Evolutionary conservation across 2,329 filamentous ascomycete genomes (phyloP).

Genomic region (Fragosphaeria purpurea): DNA sequence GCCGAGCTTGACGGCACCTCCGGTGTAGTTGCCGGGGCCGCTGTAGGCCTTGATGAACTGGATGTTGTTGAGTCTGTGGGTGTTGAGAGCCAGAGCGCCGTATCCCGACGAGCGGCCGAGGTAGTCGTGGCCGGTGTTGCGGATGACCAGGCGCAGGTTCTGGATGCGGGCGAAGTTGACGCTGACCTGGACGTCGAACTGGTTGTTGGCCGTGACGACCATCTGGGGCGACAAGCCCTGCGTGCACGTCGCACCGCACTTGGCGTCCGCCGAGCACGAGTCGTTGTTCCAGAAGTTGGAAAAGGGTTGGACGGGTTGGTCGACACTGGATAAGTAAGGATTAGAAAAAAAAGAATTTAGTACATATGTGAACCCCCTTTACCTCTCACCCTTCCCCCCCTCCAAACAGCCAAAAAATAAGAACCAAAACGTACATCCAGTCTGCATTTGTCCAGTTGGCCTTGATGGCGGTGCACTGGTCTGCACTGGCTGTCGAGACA

Average conservation of each 20-base stretch:
- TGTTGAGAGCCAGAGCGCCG: constrained; percentile 47
- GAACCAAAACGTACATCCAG: constrained; percentile 21
- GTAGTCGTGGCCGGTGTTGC: constrained; percentile 44
- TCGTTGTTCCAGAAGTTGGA: constrained; percentile 7
- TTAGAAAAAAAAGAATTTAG: not conserved
- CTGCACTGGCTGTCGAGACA: constrained; percentile 26
- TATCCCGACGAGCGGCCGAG: constrained; percentile 51
- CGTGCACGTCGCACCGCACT: constrained; percentile 24
- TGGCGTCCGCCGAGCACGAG: constrained; percentile 5
- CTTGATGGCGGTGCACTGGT: constrained; percentile 22
- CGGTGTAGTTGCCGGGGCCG: constrained; percentile 28
- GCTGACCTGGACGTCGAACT: constrained; percentile 20
- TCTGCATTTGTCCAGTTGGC: constrained; percentile 23
- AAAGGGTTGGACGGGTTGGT: constrained; percentile 19
- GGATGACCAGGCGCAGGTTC: constrained; percentile 42
- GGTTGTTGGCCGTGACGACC: constrained; percentile 17
- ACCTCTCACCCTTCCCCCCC: too few species aligned
- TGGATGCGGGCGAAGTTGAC: constrained; percentile 32
- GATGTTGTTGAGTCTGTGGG: constrained; percentile 35
- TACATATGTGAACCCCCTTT: not conserved
- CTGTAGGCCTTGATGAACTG: constrained; percentile 26
- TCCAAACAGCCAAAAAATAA: too few species aligned
- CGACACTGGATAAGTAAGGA: constrained; percentile 12
- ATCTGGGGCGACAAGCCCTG: constrained; percentile 29
- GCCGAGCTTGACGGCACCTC: constrained; percentile 36